Base-by-base conservation (phyloP, 768 basidiomycete genomes). In the Udeniomyces megalosporus region DNA sequence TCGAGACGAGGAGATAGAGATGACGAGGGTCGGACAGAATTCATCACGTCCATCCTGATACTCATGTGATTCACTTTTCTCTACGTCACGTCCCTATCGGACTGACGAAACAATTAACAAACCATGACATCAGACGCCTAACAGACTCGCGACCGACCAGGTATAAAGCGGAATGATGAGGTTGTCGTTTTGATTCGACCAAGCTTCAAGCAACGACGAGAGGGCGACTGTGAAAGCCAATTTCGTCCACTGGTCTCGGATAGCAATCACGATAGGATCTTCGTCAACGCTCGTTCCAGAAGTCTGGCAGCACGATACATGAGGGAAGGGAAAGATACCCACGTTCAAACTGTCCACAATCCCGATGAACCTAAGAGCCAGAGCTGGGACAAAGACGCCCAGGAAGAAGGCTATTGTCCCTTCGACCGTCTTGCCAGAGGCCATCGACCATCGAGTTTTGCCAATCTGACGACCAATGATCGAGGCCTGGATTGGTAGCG, bases 181-280 rank as follows among this genome's bases (percentile, higher is more conserved):
- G 74, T 99, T 99, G 75, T 99, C 95, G 74, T 97, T 97, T 75
- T 99, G 95, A 70, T 85, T 84, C 22, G 88, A 89, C 61, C 91
- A 74, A 17, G 90, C 95, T 75, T 99, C 95, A 67, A 97, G 78
- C 47, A 88, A 72, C 2, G 83, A 82, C 4, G 86, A 78, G 46
- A 86, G 70, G n/a, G 74, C 72, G 31, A 83, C 78, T 32, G 85
- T 82, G 49, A 78, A 67, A 15, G 78, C 72, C 72, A 92, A 97
- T 28, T 83, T 78, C 50, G 80, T 80, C 90, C 92, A 73, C 61
- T 64, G 66, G 57, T 3, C 26, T 34, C 6, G 35, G 57, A 48
- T 22, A 47, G 38, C 22, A n/a, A 20, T 15, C 48, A 24, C 7
- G 32, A n/a, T 26, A 17, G 42, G 29, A 51, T 2, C n/a, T n/a